These are phyloP conservation scores for Scheffersomyces stipitis DNA, from an alignment of 805 yeast species.

Conservation along the genomic window DNA sequence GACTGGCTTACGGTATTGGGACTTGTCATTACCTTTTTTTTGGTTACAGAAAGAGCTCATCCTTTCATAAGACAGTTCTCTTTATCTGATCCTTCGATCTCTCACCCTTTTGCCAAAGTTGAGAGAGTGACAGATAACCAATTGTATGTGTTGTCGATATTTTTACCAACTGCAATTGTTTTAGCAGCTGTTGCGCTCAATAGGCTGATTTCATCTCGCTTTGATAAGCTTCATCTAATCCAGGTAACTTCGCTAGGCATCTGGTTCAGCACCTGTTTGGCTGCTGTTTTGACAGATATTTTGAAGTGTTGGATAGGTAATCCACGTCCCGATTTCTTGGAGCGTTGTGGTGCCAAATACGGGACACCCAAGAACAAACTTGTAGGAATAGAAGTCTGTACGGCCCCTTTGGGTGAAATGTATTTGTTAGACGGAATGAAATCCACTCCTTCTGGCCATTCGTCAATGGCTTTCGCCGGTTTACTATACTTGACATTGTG, in stretches of 20 bases:
- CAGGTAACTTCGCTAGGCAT: constrained; percentile 33
- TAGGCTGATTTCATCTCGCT: constrained; percentile 3
- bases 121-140: constrained; percentile 35
- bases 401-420: constrained; percentile 22
- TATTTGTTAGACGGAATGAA: constrained; percentile 51
- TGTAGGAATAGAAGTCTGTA: constrained; percentile 22
- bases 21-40: constrained; percentile 25
- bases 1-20: constrained; percentile 32
- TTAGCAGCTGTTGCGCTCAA: constrained; percentile 8
- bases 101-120: constrained; percentile 33
- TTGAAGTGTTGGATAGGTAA: constrained; percentile 40
- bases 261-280: constrained; percentile 24
- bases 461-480: constrained; percentile 53
- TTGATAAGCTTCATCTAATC: constrained; percentile 22
- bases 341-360: constrained; percentile 31
- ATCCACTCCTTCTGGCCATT: constrained; percentile 59
- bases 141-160: constrained; percentile 26
- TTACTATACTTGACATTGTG: constrained; percentile 48
- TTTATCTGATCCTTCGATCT: constrained; percentile 27
- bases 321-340: constrained; percentile 45
- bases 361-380: constrained; percentile 22
- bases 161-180: constrained; percentile 25
- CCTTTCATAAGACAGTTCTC: constrained; percentile 39
- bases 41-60: constrained; percentile 29
- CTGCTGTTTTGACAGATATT: constrained; percentile 36